Evolutionary conservation across 106 monocot genomes (phyloP), one percentile per base, ranked within the genome.

Genomic region (Narthecium ossifragum): DNA sequence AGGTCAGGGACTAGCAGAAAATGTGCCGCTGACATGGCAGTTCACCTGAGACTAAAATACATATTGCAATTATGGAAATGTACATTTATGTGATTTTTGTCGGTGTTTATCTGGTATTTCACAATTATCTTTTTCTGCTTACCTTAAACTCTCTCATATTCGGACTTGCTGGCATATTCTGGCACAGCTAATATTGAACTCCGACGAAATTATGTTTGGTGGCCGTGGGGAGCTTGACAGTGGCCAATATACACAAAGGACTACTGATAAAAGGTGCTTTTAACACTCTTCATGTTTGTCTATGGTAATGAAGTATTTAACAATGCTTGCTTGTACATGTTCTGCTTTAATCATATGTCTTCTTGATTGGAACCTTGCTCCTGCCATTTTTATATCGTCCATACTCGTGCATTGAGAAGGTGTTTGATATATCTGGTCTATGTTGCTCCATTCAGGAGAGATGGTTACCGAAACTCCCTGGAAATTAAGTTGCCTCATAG

Each of bases 181-280:
- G 36, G 2, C 20, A 52, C 75, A 93, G 92, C 28, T 93, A 43
- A 78, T 88, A 62, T 49, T 93, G 17, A 93, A 93, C 51, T 82
- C 79, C 34, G 93, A 93, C 67, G 93, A 93, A 64, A 33, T 59
- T 29, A 68, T 40, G 14, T 93, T 79, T 57, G 85, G 93, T 55
- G 93, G 93, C 27, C 68, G 22, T 57, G 93, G 88, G 48, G 29
- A 41, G 40, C 70, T 93, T 14, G 59, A 22, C 29, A 60, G 49
- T 27, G 65, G 66, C 39, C 68, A 77, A 4, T 77, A 77, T 76
- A 29, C 56, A 29, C 70, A 64, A 50, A 88, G 66, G 49, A 93
- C 88, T 11, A 69, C 40, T 52, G 71, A 55, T 38, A 79, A 62
- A 77, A 85, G 92, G 92, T 92, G 25, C 26, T 53, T 17, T 33